Base-by-base conservation (phyloP, 1,139 yeast genomes). In the Geotrichum siamense region DNA sequence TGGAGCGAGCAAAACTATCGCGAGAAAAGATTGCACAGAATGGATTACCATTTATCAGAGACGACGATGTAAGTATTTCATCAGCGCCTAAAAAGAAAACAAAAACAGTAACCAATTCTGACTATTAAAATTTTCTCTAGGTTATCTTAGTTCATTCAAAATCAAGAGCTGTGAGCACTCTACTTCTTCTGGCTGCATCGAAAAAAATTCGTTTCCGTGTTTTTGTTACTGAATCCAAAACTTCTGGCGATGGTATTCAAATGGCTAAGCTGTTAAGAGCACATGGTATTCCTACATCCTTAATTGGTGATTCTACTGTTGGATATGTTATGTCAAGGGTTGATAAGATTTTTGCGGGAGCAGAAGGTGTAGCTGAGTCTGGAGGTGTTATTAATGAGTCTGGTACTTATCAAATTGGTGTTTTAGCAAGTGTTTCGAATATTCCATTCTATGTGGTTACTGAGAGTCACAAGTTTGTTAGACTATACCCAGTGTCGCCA, bases 301-400 rank as follows among this genome's bases (percentile, higher is more conserved):
- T 87, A 43, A 82, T 93, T 47, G 93, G 87, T 17, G 99, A 93
- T 61, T 79, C 87, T 48, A 95, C 94, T 5, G 97, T 91, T 12
- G 97, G 97, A 0, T 86, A 81, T 55, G 89, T 87, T 26, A 81
- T 93, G 51, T 93, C 86, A 62, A 82, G 82, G 61, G 89, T 89
- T 12, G 95, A 89, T 66, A 89, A 91, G 65, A 83, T 93, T 6
- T 75, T 93, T 53, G 93, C 91, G 51, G 99, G 99, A 46, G 98
- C 98, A 1, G 98, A 91, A 65, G 99, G 99, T 52, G 98, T 91
- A 3, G 95, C 96, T 2, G 99, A 91, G 69, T 82, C 94, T 62
- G 99, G 99, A 47, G 99, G 99, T 30, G 87, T 93, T 43, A 89
- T 91, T 55, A 91, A 91, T 63, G 93, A 89, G 59, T 83, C 93